Evolutionary conservation across 2,329 filamentous ascomycete genomes (phyloP).

Genomic region (Neofusicoccum sp.): DNA sequence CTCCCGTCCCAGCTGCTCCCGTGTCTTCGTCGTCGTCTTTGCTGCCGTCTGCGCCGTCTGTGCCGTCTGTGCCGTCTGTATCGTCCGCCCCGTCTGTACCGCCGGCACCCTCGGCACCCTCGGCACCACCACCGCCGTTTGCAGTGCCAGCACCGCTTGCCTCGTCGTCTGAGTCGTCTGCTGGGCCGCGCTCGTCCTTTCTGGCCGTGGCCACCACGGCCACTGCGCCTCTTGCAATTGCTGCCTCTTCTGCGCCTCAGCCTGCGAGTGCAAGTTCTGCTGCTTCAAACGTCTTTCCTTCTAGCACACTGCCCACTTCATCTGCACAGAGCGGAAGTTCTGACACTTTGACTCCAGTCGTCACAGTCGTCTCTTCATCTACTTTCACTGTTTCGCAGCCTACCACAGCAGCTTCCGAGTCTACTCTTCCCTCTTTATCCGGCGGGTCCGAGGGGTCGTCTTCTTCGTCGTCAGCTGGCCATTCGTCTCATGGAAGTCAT

Average conservation of each 20-base stretch:
- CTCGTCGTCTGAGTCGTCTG: no score
- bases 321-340: constrained; percentile 6
- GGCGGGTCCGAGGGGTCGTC: constrained; percentile 1
- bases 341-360: constrained; percentile 16
- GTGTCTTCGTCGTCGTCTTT: background rate
- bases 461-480: background rate
- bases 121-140: no score
- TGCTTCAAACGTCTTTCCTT: constrained; percentile 3
- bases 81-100: no score
- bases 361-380: constrained; percentile 16
- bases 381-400: constrained; percentile 6
- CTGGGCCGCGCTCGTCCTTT: background rate
- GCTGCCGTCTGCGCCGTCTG: background rate
- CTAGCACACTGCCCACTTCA: constrained; percentile 5
- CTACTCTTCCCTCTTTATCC: background rate
- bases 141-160: no score
- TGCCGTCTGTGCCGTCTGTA: background rate
- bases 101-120: no score
- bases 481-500: background rate
- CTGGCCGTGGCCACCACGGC: constrained; percentile 3
- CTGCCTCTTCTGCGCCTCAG: background rate
- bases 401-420: background rate
- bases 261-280: constrained; percentile 14
- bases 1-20: constrained; percentile 16
- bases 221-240: background rate